Conservation (phyloP, 805 yeast genomes). For the Trichomonascus vanleenenianus region DNA sequence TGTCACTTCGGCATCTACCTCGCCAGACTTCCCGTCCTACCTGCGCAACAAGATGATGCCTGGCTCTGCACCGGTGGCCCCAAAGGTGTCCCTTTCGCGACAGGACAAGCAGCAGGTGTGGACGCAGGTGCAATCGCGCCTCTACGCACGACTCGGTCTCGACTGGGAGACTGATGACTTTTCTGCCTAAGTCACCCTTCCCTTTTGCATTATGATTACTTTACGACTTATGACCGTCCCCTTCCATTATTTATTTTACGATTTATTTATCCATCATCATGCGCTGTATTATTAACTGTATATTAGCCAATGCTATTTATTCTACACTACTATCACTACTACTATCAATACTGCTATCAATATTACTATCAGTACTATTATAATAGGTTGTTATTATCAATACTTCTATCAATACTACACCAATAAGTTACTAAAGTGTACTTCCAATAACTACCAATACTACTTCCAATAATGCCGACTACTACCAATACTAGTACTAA, state of each 20-base stretch:
- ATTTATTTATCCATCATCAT: constrained; percentile 1
- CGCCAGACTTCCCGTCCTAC: constrained; percentile 19
- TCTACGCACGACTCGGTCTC: constrained; percentile 50
- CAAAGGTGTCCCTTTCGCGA: constrained; percentile 33
- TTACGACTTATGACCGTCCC: neutral
- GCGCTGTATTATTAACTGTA: neutral
- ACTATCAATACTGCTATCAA: too few relatives aligned
- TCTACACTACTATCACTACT: neutral
- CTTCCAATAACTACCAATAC: too few relatives aligned
- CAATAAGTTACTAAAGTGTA: too few relatives aligned
- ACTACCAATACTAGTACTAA: too few relatives aligned
- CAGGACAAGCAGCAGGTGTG: constrained; percentile 54
- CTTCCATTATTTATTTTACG: neutral
- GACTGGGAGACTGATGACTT: constrained; percentile 42
- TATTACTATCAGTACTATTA: too few relatives aligned
- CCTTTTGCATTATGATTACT: neutral
- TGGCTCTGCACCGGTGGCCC: constrained; percentile 9
- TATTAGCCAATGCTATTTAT: neutral
- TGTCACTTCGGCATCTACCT: constrained; percentile 22
- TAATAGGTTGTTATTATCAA: too few relatives aligned
- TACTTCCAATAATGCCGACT: too few relatives aligned
- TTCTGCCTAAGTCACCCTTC: neutral
- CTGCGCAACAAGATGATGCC: constrained; percentile 20
- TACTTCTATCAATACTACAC: too few relatives aligned
- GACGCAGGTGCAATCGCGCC: constrained; percentile 54